Base-by-base conservation (phyloP, 2,329 filamentous ascomycete genomes). In the Trichophyton rubrum region DNA sequence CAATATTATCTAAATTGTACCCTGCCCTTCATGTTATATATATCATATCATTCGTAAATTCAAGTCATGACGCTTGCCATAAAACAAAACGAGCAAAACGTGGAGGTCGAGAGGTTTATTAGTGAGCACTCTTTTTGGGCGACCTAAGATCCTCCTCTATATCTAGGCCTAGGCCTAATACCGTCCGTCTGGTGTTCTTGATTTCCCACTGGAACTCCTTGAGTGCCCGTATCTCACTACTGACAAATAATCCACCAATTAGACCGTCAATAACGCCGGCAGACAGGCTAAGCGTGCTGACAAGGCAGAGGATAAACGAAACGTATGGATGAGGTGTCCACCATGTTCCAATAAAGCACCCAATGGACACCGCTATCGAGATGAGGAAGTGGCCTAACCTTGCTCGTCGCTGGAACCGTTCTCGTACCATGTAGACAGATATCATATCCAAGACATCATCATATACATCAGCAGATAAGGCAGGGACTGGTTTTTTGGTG, bases 161-260 rank as follows among this genome's bases (percentile, higher is more conserved):
- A 63, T 66, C 63, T 17, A 65, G 59, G 3, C 63, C 64, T 38
- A 65, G 55, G 3, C 63, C 63, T 53, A 66, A 56, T 38, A 60
- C 60, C 62, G 64, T 59, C 45, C 67, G 63, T 63, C 71, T 85
- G 11, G 86, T 86, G 70, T 88, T 91, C 58, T 77, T 77, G 27
- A 97, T 85, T 73, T 99, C 93, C 88, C 90, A 96, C 71, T 93
- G 85, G 74, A 97, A 97, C 76, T 99, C 93, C 68, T 84, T 86
- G 60, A 99, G 76, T 3, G 87, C 86, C 62, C 90, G 81, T 62
- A 96, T 74, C 75, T 99, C 93, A 63, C 85, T 85, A 9, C 87
- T 85, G 62, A 96, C 86, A 71, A 99, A 99, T 56, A 97, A 73
- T 0, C 93, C 81, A 0, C 90, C 88, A 71, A 97, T 88, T 45